phyloP scores from a whole-genome alignment of 2,329 filamentous ascomycete species.

The Ramichloridium luteum region DNA sequence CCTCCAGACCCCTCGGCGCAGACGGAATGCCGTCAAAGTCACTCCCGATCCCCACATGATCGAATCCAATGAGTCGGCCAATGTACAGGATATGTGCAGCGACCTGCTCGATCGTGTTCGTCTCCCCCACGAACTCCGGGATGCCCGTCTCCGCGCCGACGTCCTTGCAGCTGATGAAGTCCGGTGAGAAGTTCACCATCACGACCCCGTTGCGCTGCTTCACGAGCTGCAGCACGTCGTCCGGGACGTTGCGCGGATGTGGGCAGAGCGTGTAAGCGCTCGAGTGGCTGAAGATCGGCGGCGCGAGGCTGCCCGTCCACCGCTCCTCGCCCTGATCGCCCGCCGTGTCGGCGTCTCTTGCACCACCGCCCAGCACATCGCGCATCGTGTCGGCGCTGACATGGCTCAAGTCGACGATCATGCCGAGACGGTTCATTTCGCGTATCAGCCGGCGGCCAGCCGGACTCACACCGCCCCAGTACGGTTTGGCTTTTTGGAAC shows the following conservation, averaged over 20 bases:
- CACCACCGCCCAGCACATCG: slow-evolving; percentile 65
- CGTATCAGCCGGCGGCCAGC: slow-evolving; percentile 56
- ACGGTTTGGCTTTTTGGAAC: slow-evolving; percentile 36
- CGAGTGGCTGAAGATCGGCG: slow-evolving; percentile 81
- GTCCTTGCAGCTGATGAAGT: slow-evolving; percentile 63
- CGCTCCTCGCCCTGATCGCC: slow-evolving; percentile 30
- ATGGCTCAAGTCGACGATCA: slow-evolving; percentile 86
- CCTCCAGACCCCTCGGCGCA: slow-evolving; percentile 64
- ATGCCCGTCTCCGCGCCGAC: slow-evolving; percentile 46
- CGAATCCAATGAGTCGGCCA: slow-evolving; percentile 69
- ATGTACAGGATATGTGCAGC: slow-evolving; percentile 73
- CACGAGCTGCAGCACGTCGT: slow-evolving; percentile 67
- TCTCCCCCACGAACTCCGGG: slow-evolving; percentile 53
- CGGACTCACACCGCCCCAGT: slow-evolving; percentile 61
- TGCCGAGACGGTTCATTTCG: slow-evolving; percentile 90
- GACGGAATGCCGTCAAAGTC: slow-evolving; percentile 71
- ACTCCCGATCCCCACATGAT: slow-evolving; percentile 76
- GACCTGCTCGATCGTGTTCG: slow-evolving; percentile 65
- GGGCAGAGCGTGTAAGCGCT: slow-evolving; percentile 70
- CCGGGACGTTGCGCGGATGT: slow-evolving; percentile 81
- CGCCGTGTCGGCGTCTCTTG: too few relatives aligned
- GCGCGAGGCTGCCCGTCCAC: slow-evolving; percentile 64
- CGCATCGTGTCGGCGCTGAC: slow-evolving; percentile 70
- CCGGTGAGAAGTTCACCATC: slow-evolving; percentile 81
- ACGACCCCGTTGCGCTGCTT: slow-evolving; percentile 62